These are phyloP conservation scores for Phaeosphaeriaceae sp. DNA, from an alignment of 2,329 filamentous ascomycete species.

Conservation along the genomic window DNA sequence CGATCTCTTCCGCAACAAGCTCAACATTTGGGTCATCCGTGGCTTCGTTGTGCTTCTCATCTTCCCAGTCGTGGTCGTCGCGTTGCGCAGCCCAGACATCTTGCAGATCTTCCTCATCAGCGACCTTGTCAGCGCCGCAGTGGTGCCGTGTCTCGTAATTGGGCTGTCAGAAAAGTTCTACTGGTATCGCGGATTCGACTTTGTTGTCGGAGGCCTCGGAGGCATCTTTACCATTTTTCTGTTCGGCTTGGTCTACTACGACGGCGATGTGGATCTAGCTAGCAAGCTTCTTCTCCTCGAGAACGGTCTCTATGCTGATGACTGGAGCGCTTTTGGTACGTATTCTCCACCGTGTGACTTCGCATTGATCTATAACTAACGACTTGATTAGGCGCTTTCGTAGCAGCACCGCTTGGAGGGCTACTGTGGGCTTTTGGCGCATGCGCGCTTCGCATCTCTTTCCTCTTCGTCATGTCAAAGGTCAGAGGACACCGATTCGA, in stretches of 20 bases:
- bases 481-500: slow-evolving; percentile 68
- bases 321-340: slow-evolving; percentile 80
- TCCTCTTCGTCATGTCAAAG: slow-evolving; percentile 66
- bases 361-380: slow-evolving; percentile 9
- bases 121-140: slow-evolving; percentile 77
- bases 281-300: slow-evolving; percentile 74
- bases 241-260: slow-evolving; percentile 81
- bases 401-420: slow-evolving; percentile 78
- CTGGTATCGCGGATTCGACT: slow-evolving; percentile 82
- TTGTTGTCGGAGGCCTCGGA: slow-evolving; percentile 77
- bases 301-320: slow-evolving; percentile 74
- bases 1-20: slow-evolving; percentile 82
- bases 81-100: slow-evolving; percentile 75
- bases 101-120: slow-evolving; percentile 84
- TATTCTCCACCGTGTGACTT: background rate
- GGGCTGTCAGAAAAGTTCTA: slow-evolving; percentile 70
- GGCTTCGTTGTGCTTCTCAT: slow-evolving; percentile 73
- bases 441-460: slow-evolving; percentile 64
- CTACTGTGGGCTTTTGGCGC: slow-evolving; percentile 74
- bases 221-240: slow-evolving; percentile 82
- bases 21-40: slow-evolving; percentile 78
- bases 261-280: slow-evolving; percentile 68
- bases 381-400: slow-evolving; percentile 65
- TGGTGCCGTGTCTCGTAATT: slow-evolving; percentile 77
- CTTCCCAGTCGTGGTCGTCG: slow-evolving; percentile 75